Conservation (phyloP, 495 filamentous ascomycete genomes). For the Aspergillus incahuasiensis region DNA sequence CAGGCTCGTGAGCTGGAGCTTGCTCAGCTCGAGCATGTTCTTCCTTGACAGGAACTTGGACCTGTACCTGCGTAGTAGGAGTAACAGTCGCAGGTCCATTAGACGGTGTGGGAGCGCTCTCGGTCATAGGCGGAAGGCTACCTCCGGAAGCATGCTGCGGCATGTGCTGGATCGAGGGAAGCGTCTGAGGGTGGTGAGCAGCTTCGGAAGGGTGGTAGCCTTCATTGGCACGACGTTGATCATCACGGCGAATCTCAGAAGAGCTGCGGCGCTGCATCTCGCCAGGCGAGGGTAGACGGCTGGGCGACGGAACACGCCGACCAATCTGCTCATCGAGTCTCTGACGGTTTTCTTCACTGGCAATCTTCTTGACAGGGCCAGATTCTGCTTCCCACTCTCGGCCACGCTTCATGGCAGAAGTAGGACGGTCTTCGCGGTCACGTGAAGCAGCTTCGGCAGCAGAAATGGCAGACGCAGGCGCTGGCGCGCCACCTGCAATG, state of each 20-base stretch:
- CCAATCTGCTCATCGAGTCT: conserved; percentile 78
- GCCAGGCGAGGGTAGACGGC: conserved; percentile 56
- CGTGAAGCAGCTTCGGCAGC: conserved; percentile 74
- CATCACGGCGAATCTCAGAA: conserved; percentile 67
- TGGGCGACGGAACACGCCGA: conserved; percentile 66
- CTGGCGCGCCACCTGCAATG: conserved; percentile 73
- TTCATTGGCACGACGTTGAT: conserved; percentile 65
- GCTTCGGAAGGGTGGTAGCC: conserved; percentile 86
- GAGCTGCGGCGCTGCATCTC: conserved; percentile 72
- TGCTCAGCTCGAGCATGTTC: conserved; percentile 50
- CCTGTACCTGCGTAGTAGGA: conserved; percentile 36
- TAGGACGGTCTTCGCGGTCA: conserved; percentile 77
- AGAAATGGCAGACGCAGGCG: conserved; percentile 65
- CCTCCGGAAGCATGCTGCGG: conserved; percentile 50
- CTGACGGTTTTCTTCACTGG: conserved; percentile 80
- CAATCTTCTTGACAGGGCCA: conserved; percentile 69
- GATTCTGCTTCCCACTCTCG: conserved; percentile 85
- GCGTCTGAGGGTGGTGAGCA: conserved; percentile 75
- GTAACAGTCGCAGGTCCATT: conserved; percentile 57
- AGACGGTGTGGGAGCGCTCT: conserved; percentile 51
- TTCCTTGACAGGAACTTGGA: conserved; percentile 41
- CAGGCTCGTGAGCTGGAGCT: conserved; percentile 65
- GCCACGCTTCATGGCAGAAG: conserved; percentile 74
- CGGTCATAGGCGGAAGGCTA: conserved; percentile 52
- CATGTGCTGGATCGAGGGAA: conserved; percentile 69